These are phyloP conservation scores for Rhododendron henanense DNA, from an alignment of 148 eudicot species.

Conservation along the genomic window DNA sequence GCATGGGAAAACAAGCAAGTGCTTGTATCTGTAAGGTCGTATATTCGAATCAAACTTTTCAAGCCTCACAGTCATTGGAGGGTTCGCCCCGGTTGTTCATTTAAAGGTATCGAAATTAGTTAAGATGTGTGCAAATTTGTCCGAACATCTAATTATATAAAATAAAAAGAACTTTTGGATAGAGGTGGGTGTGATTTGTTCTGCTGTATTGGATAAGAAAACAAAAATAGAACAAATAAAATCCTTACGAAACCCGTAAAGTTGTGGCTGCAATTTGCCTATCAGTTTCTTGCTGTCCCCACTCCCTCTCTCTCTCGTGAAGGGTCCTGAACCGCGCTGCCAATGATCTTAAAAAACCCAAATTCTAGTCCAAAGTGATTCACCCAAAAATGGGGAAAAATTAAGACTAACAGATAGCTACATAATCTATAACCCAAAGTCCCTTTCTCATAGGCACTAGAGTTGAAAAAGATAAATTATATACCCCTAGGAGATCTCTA, in stretches of 20 bases:
- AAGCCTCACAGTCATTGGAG: no score
- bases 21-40: fast-evolving
- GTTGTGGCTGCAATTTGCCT: slow-evolving; percentile 4
- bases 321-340: not conserved
- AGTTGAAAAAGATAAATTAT: not conserved
- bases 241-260: not conserved
- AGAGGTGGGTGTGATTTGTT: not conserved
- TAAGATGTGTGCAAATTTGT: no score
- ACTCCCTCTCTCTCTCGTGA: not conserved
- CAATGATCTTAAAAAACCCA: slow-evolving; percentile 1
- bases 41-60: no score
- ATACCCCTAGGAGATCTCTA: not conserved
- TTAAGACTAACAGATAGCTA: not conserved
- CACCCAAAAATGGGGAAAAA: slow-evolving; percentile 3
- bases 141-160: no score
- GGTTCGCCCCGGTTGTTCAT: no score
- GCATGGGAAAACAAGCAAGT: no score
- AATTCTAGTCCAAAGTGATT: slow-evolving; percentile 5
- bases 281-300: not conserved
- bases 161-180: not conserved
- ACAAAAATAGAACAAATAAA: not conserved
- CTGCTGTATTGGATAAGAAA: not conserved
- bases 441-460: not conserved
- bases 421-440: not conserved
- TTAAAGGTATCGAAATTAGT: no score